Base-by-base conservation (phyloP, 192 early-diverging fungal species). In the Martensiomyces pterosporus region DNA sequence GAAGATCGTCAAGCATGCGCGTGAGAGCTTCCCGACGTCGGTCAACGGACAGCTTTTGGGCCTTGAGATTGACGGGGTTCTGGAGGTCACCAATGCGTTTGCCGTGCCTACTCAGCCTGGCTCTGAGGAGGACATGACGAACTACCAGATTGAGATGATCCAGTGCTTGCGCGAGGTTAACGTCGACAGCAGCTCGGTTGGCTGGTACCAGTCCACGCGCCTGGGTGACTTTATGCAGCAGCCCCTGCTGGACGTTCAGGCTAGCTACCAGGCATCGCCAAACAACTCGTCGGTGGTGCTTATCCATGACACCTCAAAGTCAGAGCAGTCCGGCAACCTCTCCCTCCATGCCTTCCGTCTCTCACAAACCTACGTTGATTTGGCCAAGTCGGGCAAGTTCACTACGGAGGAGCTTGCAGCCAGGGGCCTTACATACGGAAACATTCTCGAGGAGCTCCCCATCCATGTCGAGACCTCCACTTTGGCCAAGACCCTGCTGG, bases 1-100 rank as follows among this genome's bases (percentile, higher is more conserved):
- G 33, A 91, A 94, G 79, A 97, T 99, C 73, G 82, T 90, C 63
- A 99, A 99, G 80, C 95, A 98, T 76, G 86, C 89, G 75, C 83
- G 88, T 36, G 89, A 92, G 77, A 81, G 67, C 50, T 79, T 80
- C 70, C 91, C 86, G 45, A 77, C 75, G 43, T 72, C 81, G 45
- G 86, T 85, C 64, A 91, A 90, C 55, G 97, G 97, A 27, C 88
- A 94, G 70, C 78, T 99, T 25, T 82, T 98, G 55, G 97, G 97
- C 22, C 75, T 99, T 49, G 93, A 99, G 67, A 78, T 93, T 36
- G 78, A 83, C 44, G 88, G 88, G 38, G 79, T 84, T n/a, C 82
- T 99, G 25, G 86, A 94, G 72, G 88, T 99, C 43, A 90, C 97
- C 39, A 85, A 91, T 75, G 85, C 83, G 50, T 92, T 94, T 73